A percentile compares a stretch with the other conserved stretches of the same genome.
Conservation (phyloP, 306 rosid genomes). For the Trichosanthes truncata region DNA sequence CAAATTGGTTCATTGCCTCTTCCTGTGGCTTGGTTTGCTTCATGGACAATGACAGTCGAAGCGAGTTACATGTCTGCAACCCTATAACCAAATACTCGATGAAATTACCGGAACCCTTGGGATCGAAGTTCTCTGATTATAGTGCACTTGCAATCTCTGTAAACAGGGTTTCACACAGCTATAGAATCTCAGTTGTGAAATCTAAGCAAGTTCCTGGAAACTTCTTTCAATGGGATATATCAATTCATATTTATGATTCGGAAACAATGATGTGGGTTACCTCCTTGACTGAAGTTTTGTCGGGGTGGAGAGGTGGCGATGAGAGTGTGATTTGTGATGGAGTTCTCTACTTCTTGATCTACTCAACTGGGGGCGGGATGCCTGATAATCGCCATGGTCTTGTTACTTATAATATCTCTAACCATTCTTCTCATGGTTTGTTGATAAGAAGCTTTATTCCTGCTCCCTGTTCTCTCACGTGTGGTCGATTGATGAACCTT, state of each 20-base stretch:
- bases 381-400: slow-evolving; percentile 65
- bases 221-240: slow-evolving; percentile 66
- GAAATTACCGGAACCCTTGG: slow-evolving; percentile 65
- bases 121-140: slow-evolving; percentile 56
- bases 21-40: slow-evolving; percentile 78
- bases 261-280: slow-evolving; percentile 47
- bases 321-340: slow-evolving; percentile 87
- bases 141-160: slow-evolving; percentile 69
- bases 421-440: slow-evolving; percentile 32
- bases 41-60: slow-evolving; percentile 70
- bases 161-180: slow-evolving; percentile 37
- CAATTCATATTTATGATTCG: slow-evolving; percentile 61
- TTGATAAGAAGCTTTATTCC: slow-evolving; percentile 54
- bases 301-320: slow-evolving; percentile 94
- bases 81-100: slow-evolving; percentile 46
- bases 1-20: slow-evolving; percentile 59
- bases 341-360: slow-evolving; percentile 63
- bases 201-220: slow-evolving; percentile 79
- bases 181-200: slow-evolving; percentile 57
- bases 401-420: slow-evolving; percentile 42
- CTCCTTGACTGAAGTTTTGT: slow-evolving; percentile 55
- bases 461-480: slow-evolving; percentile 79
- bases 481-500: slow-evolving; percentile 88
- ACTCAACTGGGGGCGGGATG: slow-evolving; percentile 56
- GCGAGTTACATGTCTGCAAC: slow-evolving; percentile 61